phyloP scores from a whole-genome alignment of 1,139 yeast species.

The Kazachstania sp. region DNA sequence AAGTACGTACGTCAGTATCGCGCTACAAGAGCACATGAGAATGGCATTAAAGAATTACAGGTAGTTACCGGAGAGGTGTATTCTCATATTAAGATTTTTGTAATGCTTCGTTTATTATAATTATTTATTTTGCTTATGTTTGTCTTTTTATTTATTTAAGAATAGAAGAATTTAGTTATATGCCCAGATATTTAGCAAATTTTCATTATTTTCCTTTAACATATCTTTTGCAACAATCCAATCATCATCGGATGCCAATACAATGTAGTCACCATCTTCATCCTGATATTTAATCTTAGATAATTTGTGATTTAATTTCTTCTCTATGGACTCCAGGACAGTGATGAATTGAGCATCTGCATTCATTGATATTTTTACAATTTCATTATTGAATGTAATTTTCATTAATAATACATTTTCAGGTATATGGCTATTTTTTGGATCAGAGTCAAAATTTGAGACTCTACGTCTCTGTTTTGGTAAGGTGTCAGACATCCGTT shows the following conservation, averaged over 20 bases:
- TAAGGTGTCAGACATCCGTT: constrained; percentile 23
- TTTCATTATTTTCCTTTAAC: constrained; percentile 34
- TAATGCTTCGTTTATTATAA: background rate
- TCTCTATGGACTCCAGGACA: constrained; percentile 30
- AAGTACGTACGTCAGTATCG: no score
- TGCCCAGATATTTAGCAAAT: constrained; percentile 34
- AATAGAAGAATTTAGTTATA: constrained; percentile 9
- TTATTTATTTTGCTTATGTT: background rate
- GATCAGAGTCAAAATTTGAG: constrained; percentile 32
- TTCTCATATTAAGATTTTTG: background rate
- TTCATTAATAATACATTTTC: constrained; percentile 32
- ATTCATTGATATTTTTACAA: constrained; percentile 34
- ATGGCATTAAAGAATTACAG: no score
- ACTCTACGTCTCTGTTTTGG: constrained; percentile 31
- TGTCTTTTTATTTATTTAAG: background rate
- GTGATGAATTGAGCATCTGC: constrained; percentile 30
- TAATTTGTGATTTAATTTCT: constrained; percentile 34
- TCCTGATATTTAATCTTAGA: constrained; percentile 70
- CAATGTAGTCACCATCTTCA: constrained; percentile 92
- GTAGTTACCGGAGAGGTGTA: no score
- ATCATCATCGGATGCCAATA: constrained; percentile 79
- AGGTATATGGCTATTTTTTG: constrained; percentile 33
- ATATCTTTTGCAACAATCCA: constrained; percentile 39
- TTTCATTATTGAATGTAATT: constrained; percentile 34
- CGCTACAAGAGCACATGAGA: no score